These are phyloP conservation scores for Dalechampia spathulata DNA, from an alignment of 441 rosid genomes.

Conservation along the genomic window DNA sequence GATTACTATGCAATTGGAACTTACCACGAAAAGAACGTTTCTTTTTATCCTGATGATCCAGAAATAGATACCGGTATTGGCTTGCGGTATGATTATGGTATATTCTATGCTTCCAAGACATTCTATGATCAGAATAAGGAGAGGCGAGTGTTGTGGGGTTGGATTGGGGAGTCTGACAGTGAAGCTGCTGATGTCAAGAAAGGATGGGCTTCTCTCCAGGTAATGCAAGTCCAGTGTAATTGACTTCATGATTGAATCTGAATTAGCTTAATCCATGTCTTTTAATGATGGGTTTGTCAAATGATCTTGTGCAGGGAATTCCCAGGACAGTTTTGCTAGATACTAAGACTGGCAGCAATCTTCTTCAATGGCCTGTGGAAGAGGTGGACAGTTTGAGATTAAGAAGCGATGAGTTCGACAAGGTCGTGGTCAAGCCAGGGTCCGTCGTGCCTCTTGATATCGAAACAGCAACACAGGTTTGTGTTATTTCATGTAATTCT, in stretches of 20 bases:
- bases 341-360: conserved; percentile 44
- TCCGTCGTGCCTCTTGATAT: conserved; percentile 44
- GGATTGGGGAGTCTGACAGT: conserved; percentile 84
- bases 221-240: conserved; percentile 7
- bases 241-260: not conserved
- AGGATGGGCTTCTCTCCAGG: conserved; percentile 98
- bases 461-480: conserved; percentile 58
- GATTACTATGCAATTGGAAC: conserved; percentile 87
- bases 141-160: conserved; percentile 85
- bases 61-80: conserved; percentile 75
- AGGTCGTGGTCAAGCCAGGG: conserved; percentile 43
- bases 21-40: conserved; percentile 43
- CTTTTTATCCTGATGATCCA: conserved; percentile 70
- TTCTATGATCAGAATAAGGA: conserved; percentile 64
- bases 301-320: conserved; percentile 33
- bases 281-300: not conserved
- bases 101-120: conserved; percentile 86
- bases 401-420: conserved; percentile 33
- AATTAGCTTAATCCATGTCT: not conserved
- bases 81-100: conserved; percentile 74
- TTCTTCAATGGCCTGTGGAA: conserved; percentile 69
- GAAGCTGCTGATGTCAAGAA: conserved; percentile 67
- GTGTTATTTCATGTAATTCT: not conserved
- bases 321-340: conserved; percentile 60
- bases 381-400: conserved; percentile 61